Conservation (phyloP, 495 filamentous ascomycete species). For the Glutinoglossum americanum region DNA sequence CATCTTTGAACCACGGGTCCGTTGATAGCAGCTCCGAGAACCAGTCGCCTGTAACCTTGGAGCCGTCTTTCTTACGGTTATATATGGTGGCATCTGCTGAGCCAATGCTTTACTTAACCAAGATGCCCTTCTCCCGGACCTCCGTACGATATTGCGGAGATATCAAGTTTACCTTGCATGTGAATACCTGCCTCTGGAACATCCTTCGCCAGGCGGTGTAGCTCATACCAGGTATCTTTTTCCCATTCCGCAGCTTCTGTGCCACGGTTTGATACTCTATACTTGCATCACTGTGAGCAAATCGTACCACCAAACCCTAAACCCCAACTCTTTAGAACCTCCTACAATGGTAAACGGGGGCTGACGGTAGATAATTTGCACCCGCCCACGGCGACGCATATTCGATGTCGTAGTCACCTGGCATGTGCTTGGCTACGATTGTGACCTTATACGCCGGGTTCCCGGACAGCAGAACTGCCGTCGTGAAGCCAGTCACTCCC, state of each 20-base stretch:
- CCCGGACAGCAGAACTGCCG: conserved; percentile 60
- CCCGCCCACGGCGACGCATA: conserved; percentile 93
- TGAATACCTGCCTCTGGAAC: conserved; percentile 80
- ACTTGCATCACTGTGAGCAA: background rate
- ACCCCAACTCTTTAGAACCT: background rate
- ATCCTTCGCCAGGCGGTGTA: conserved; percentile 28
- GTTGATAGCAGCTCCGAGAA: conserved; percentile 39
- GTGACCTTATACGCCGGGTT: conserved; percentile 49
- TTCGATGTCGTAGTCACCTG: conserved; percentile 92
- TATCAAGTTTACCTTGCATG: conserved; percentile 44
- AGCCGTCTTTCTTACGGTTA: conserved; percentile 38
- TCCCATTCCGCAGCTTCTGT: conserved; percentile 32
- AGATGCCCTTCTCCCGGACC: background rate
- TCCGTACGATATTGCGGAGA: background rate
- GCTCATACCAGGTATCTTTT: conserved; percentile 19
- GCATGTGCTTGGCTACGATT: conserved; percentile 88
- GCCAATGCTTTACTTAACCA: background rate
- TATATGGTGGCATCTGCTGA: conserved; percentile 33
- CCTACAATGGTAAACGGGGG: background rate
- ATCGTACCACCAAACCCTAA: background rate
- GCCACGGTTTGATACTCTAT: conserved; percentile 30
- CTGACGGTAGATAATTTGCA: conserved; percentile 75
- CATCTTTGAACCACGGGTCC: conserved; percentile 64
- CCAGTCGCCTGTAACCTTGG: conserved; percentile 25
- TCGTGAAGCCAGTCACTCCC: conserved; percentile 82